Base-by-base conservation (phyloP, 352 stramenopile genomes). In the Globisporangium mamillatum region DNA sequence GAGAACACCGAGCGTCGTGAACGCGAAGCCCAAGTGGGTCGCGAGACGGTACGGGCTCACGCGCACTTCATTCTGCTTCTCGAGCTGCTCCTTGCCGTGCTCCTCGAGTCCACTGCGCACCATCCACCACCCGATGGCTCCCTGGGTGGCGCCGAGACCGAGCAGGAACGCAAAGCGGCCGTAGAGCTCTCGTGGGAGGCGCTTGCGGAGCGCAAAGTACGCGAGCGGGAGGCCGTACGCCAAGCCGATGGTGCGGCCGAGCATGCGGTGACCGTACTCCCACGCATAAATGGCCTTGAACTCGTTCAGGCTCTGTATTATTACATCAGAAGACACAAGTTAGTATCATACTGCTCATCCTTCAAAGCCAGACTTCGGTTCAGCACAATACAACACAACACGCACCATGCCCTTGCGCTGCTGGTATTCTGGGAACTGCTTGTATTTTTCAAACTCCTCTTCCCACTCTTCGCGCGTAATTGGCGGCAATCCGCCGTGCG, bases 81-180 rank as follows among this genome's bases (percentile, higher is more conserved):
- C 46, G 16, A 94, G 68, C 63, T 92, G 84, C 65, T 91, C 77
- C 41, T 89, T 74, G 62, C 82, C 86, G 78, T 98, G 92, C 29
- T 99, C 89, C 65, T 98, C 95, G 3, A 99, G 79, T 18, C 98
- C 98, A 70, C 91, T 98, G 79, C 98, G 97, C 57, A 99, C 98
- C 98, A 99, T 99, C 97, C 97, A 99, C 98, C 98, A 99, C 59
- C 98, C 98, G 24, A 99, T 93, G 34, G 50, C 83, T 62, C 83
- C 86, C 36, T 93, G 89, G 4, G 87, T 77, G 29, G 82, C 84
- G 48, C 88, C 85, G 18, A 94, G 76, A 56, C 81, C 70, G 36
- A 96, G 71, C 5, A 94, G 73, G 27, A 88, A 63, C 8, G 54
- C 84, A 50, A 96, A 90, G 44, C 80, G 86, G 18, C 67, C 76